Evolutionary conservation across 225 moss, liverwort and hornwort species (phyloP), one percentile per base, ranked within the genome.

Genomic region (Bryum argenteum): DNA sequence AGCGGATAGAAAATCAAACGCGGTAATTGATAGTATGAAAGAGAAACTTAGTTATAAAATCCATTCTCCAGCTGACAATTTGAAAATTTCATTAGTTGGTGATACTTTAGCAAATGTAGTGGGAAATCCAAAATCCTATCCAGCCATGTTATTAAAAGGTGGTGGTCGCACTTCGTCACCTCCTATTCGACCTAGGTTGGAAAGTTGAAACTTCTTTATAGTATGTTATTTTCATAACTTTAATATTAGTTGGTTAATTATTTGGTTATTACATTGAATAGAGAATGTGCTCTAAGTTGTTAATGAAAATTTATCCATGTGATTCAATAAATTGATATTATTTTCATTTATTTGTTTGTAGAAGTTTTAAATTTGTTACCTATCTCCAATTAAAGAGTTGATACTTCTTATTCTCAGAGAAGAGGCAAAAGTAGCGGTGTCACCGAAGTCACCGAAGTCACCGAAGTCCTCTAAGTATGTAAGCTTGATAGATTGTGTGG

Each of bases 1-100:
- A 6, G 65, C 45, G 0, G 75, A 79, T 38, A 70, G 11, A 9
- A 65, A 70, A 62, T 65, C 75, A 8, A 65, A 53, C 65, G 70
- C 65, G n/a, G 0, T 75, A 1, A 1, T 75, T 56, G 59, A 75
- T 55, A 40, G 37, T 9, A 58, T 70, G 56, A 79, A 79, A 68
- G 33, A 59, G 12, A 75, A 75, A 18, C 20, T 69, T 21, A 65
- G 79, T 23, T 79, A 75, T 9, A 71, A 75, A 60, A 75, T 75
- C 0, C 45, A 65, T 7, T 80, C 80, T 58, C 75, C 66, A 0
- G 38, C 16, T 2, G 75, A 80, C 4, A 80, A 80, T 54, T 24
- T 80, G 3, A 80, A 61, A 54, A 54, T 80, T 17, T 65, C 59
- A 45, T 10, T 80, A 20, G 43, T 75, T 0, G 54, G 54, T 14